These are phyloP conservation scores for Pyracantha coccinea DNA, from an alignment of 331 rosid genomes.

Conservation along the genomic window DNA sequence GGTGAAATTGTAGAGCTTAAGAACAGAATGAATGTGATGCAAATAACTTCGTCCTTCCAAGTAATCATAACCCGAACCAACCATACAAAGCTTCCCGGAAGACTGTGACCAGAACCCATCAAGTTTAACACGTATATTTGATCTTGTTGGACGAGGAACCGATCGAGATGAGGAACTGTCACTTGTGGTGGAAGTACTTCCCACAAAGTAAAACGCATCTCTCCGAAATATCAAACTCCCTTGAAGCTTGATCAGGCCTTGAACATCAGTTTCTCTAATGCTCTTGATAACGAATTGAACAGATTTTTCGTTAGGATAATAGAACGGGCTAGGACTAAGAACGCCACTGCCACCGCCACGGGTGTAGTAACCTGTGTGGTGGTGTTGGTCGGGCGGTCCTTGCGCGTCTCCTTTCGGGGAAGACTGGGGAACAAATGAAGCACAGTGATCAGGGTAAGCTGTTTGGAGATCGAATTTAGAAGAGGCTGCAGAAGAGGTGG, in stretches of 20 bases:
- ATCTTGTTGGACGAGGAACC: neutral
- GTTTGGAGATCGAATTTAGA: neutral
- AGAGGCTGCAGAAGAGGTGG: conserved; percentile 7
- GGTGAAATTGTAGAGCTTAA: conserved; percentile 39
- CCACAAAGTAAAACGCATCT: neutral
- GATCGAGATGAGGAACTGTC: neutral
- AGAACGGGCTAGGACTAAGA: neutral
- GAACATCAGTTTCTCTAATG: conserved; percentile 9
- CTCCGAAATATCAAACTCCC: conserved; percentile 11
- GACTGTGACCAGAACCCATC: conserved; percentile 57
- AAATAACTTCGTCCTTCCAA: conserved; percentile 9
- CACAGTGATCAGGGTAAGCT: conserved; percentile 33
- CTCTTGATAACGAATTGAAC: neutral
- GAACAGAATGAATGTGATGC: conserved; percentile 11
- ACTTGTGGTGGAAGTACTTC: conserved; percentile 4
- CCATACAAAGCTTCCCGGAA: conserved; percentile 51
- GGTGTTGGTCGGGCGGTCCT: neutral
- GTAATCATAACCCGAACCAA: conserved; percentile 22
- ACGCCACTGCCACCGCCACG: conserved; percentile 5
- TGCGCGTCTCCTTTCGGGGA: neutral
- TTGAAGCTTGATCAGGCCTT: conserved; percentile 25
- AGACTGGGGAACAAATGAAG: conserved; percentile 27
- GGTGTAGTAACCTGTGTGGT: conserved; percentile 25
- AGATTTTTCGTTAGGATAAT: neutral
- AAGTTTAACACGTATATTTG: conserved; percentile 17